Percentiles rank a stretch among this genome's conserved stretches.
These are phyloP conservation scores for Willaertia magna DNA, from an alignment of 208 protist species.

Conservation along the genomic window DNA sequence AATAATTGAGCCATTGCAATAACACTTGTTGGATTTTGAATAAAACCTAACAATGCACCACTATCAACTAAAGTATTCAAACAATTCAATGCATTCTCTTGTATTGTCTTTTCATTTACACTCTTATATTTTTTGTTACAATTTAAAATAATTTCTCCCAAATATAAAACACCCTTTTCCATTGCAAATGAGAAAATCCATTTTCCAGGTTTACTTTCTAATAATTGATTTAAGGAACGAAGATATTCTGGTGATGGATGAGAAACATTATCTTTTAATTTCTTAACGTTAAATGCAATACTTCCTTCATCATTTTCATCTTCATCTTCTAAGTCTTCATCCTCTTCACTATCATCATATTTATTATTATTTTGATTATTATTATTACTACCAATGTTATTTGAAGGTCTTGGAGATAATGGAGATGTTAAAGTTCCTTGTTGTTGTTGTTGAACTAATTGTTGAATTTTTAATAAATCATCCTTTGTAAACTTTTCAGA, in stretches of 20 bases:
- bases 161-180: neutral
- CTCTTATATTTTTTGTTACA: neutral
- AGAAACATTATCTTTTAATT: neutral
- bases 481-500: too few species aligned
- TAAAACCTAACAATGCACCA: neutral
- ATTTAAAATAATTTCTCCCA: neutral
- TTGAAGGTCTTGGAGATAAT: too few species aligned
- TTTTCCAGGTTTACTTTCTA: neutral
- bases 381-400: too few species aligned
- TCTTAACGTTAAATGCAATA: neutral
- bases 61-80: neutral
- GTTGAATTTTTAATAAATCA: too few species aligned
- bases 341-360: too few species aligned
- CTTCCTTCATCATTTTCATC: neutral
- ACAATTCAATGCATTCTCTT: neutral
- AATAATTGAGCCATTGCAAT: neutral
- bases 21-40: neutral
- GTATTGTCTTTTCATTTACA: neutral
- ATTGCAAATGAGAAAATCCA: neutral
- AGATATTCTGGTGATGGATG: neutral
- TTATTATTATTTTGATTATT: too few species aligned
- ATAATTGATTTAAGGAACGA: neutral
- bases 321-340: neutral
- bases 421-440: too few species aligned
- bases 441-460: too few species aligned